Evolutionary conservation across 2,329 filamentous ascomycete species (phyloP), one percentile per base, ranked within the genome.

Genomic region (Furcasterigmium sp.): DNA sequence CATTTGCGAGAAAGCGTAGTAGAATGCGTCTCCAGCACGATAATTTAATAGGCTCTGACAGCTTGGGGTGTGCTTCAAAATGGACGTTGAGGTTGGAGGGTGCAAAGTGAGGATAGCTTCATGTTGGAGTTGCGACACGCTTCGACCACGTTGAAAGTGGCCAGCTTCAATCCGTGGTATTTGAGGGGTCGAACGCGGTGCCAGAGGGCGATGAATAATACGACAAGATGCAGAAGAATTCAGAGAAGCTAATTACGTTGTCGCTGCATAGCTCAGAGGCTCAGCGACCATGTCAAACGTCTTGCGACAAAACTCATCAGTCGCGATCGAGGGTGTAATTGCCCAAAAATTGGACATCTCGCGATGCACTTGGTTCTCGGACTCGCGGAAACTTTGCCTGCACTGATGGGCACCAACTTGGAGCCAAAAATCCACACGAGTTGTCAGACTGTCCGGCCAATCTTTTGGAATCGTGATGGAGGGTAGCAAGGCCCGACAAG

Each of bases 91-190:
- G 23, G 23, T 26, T 14, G 46, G 41, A 44, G 44, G 47, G 47
- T 45, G 44, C 39, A 15, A 45, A 45, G 45, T 45, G 47, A 42
- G 47, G 47, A 49, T 49, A 49, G 47, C 47, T 47, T 49, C 47
- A 49, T 45, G 18, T 38, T 49, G 41, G 21, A 21, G 28, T 23
- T 26, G n/a, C 36, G 20, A 39, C 40, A 38, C 38, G 36, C 30
- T 26, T 37, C 35, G 39, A 39, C 36, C 35, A 34, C 47, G 26
- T 39, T 32, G 17, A 41, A 28, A 23, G 18, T 9, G 25, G 8
- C 13, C 14, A 18, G 36, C 11, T 18, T 23, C 11, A 28, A 38
- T 8, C 36, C n/a, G n/a, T n/a, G 19, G 37, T 39, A 43, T 49
- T 36, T 36, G 21, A 11, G 39, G 35, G 39, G 14, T 41, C 14